Conservation (phyloP, 306 rosid genomes). For the Quercus engelmannii region DNA sequence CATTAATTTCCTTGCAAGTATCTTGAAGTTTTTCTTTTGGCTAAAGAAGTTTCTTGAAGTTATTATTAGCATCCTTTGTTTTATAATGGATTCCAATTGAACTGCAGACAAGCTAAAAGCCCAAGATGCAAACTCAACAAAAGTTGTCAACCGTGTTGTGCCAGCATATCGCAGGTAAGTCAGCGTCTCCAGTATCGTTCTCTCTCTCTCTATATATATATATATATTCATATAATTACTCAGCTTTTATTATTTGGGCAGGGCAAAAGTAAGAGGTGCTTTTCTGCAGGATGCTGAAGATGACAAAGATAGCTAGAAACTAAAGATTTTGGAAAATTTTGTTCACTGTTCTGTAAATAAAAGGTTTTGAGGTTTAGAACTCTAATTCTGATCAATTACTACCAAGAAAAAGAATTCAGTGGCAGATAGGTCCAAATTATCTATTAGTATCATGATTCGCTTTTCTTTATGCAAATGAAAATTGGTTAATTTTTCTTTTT, state of each 20-base stretch:
- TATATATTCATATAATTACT: conserved; percentile 5
- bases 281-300: conserved; percentile 57
- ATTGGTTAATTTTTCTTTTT: background rate
- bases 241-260: conserved; percentile 25
- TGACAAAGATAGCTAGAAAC: conserved; percentile 27
- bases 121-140: conserved; percentile 29
- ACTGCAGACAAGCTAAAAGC: conserved; percentile 45
- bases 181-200: background rate
- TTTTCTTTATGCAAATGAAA: background rate
- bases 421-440: background rate
- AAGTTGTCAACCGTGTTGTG: conserved; percentile 54
- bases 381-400: background rate
- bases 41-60: background rate
- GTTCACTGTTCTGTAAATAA: conserved; percentile 3
- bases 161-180: conserved; percentile 66
- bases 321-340: background rate
- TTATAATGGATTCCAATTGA: background rate
- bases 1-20: background rate
- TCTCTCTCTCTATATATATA: background rate
- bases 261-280: conserved; percentile 78
- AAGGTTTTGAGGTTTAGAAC: background rate
- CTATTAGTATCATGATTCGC: background rate
- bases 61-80: background rate
- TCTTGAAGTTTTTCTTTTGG: background rate
- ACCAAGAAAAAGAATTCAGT: background rate